Conservation (phyloP, 148 eudicot species). For the Rhododendron griersonianum region DNA sequence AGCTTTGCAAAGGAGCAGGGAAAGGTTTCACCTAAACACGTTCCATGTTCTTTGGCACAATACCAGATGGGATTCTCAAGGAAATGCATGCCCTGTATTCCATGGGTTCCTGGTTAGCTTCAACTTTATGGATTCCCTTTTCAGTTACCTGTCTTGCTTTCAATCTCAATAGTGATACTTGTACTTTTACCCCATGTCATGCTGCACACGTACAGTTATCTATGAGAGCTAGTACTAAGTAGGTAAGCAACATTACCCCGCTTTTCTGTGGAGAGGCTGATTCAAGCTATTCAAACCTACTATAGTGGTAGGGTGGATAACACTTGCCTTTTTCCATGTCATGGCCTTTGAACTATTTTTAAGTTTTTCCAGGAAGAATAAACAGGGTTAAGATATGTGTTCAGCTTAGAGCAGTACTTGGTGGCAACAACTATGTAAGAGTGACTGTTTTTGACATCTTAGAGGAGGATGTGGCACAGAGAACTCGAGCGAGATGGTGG, state of each 20-base stretch:
- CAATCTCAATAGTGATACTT: neutral
- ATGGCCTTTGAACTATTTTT: neutral
- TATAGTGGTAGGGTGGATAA: neutral
- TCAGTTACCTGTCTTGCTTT: neutral
- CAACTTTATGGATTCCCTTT: neutral
- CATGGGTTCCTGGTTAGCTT: conserved; percentile 73
- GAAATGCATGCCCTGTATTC: conserved; percentile 62
- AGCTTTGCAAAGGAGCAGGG: conserved; percentile 42
- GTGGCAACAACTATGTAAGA: neutral
- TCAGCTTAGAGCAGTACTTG: neutral
- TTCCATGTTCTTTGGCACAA: conserved; percentile 79
- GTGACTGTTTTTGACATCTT: neutral
- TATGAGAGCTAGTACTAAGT: neutral
- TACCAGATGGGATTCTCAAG: conserved; percentile 67
- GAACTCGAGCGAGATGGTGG: neutral
- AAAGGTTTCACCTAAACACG: conserved; percentile 67
- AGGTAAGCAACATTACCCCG: neutral
- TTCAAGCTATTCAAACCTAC: neutral
- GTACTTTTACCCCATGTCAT: neutral
- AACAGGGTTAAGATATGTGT: neutral
- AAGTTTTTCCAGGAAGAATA: neutral
- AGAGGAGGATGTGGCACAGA: neutral
- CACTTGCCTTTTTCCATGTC: neutral
- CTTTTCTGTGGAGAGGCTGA: neutral
- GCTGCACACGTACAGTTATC: neutral